Conservation (phyloP, 805 yeast species). For the Metahyphopichia silvanorum region DNA sequence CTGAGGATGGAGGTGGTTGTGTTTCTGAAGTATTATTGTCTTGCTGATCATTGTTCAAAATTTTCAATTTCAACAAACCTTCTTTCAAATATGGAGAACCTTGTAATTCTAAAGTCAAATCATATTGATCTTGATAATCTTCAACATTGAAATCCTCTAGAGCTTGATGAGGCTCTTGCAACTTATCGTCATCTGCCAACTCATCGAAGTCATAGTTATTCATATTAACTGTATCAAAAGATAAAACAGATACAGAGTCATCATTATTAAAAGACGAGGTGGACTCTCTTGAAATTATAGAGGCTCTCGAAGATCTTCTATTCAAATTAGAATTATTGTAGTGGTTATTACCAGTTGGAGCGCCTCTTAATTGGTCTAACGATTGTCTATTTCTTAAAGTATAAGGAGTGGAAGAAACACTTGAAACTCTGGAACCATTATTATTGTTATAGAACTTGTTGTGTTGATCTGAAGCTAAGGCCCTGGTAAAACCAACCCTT, state of each 20-base stretch:
- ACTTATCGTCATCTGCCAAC: constrained; percentile 7
- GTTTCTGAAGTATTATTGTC: constrained; percentile 19
- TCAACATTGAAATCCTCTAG: constrained; percentile 37
- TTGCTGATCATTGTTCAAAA: constrained; percentile 34
- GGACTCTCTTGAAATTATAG: constrained; percentile 32
- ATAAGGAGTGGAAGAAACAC: constrained; percentile 8
- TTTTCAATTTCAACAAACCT: constrained; percentile 52
- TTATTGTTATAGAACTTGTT: constrained; percentile 17
- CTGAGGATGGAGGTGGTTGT: constrained; percentile 6
- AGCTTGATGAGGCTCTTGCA: constrained; percentile 12
- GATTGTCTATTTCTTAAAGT: constrained; percentile 21
- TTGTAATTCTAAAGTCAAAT: constrained; percentile 57
- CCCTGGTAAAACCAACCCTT: constrained; percentile 41
- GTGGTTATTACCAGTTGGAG: constrained; percentile 2
- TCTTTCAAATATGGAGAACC: constrained; percentile 82
- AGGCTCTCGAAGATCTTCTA: constrained; percentile 32
- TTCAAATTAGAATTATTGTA: constrained; percentile 11
- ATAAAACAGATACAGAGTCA: constrained; percentile 31
- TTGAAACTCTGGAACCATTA: constrained; percentile 9
- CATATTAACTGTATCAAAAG: constrained; percentile 31
- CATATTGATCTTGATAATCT: constrained; percentile 48
- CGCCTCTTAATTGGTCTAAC: constrained; percentile 20
- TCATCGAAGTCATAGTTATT: constrained; percentile 9
- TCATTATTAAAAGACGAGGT: constrained; percentile 15
- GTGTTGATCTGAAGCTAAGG: constrained; percentile 30